These are phyloP conservation scores for Daucus carota DNA, from an alignment of 129 eudicot species.

Conservation along the genomic window DH1_v3.0 NC_030384.2:42635001-42635500, in stretches of 20 bases:
- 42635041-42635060: too few relatives aligned
- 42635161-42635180: neutral
- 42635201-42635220: neutral
- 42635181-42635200: neutral
- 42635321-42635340: too few relatives aligned
- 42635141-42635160: neutral
- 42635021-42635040: too few relatives aligned
- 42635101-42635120: too few relatives aligned
- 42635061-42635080: too few relatives aligned
- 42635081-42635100: too few relatives aligned
- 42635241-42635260: slow-evolving; percentile 5
- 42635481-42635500: neutral
- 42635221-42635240: neutral
- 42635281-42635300: neutral
- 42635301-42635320: slow-evolving; percentile 1
- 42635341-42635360: too few relatives aligned
- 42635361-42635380: neutral
- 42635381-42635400: neutral
- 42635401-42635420: too few relatives aligned
- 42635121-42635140: neutral
- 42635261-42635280: neutral
- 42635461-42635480: too few relatives aligned
- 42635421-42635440: too few relatives aligned
- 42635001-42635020: neutral
- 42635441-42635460: too few relatives aligned